Percentiles rank a stretch among this genome's conserved stretches.
phyloP scores from a whole-genome alignment of 2,329 filamentous ascomycete species.

The Neocatenulostroma microsporum region DNA sequence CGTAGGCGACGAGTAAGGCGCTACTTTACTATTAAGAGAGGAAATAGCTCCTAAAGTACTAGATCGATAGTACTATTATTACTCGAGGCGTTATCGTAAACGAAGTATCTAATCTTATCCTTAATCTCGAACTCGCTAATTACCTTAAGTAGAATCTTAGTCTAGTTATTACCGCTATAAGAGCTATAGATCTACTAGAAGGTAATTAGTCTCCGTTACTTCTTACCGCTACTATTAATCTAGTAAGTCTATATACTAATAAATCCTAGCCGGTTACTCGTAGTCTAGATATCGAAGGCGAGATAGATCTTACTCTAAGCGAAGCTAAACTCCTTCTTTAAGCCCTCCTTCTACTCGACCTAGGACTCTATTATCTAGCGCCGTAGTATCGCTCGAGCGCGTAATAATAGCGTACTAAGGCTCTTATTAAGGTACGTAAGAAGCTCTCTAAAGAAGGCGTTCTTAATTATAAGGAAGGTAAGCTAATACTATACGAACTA shows the following conservation, averaged over 20 bases:
- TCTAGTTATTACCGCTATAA: constrained; percentile 1
- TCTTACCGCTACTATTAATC: constrained; percentile 1
- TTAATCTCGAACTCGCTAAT: constrained; percentile 1
- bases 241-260: constrained; percentile 1
- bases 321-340: background rate
- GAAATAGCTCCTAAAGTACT: no score
- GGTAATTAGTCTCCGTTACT: background rate
- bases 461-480: background rate
- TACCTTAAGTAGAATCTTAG: constrained; percentile 1
- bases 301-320: background rate
- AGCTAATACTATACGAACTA: background rate
- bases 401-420: background rate
- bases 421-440: constrained; percentile 1
- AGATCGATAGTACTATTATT: no score
- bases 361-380: background rate
- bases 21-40: no score
- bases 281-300: constrained; percentile 1
- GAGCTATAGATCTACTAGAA: constrained; percentile 2
- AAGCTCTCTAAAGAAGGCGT: background rate
- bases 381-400: background rate
- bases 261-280: background rate
- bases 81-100: background rate
- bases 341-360: background rate
- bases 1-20: background rate
- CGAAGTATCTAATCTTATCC: background rate